Conservation (phyloP, 441 rosid species). For the Metrosideros polymorpha region DNA sequence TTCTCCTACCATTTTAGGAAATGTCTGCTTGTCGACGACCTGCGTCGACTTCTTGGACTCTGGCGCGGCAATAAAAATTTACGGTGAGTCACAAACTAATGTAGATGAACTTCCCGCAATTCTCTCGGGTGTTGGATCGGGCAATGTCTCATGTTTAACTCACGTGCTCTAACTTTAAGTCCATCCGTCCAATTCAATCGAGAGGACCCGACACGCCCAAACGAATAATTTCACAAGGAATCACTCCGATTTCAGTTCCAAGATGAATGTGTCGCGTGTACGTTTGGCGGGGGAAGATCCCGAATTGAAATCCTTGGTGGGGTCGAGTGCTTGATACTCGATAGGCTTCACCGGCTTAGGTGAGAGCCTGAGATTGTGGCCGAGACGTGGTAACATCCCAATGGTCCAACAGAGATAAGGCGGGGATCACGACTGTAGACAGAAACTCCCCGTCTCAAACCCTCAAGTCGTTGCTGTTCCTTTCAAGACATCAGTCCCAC, state of each 20-base stretch:
- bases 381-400: constrained; percentile 3
- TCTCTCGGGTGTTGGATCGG: not conserved
- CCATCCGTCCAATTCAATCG: not conserved
- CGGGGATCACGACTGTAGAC: not conserved
- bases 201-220: not conserved
- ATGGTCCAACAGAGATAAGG: constrained; percentile 24
- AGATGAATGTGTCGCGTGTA: not conserved
- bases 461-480: not conserved
- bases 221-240: not conserved
- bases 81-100: not conserved
- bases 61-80: not conserved
- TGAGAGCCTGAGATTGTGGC: not conserved
- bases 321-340: not conserved
- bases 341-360: not conserved
- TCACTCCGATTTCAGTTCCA: not conserved
- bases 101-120: not conserved
- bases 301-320: not conserved
- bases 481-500: not conserved
- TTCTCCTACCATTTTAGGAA: not conserved
- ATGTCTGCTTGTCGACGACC: not conserved
- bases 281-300: not conserved
- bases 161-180: not conserved
- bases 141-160: not conserved
- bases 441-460: not conserved
- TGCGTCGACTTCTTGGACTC: not conserved